phyloP scores from a whole-genome alignment of 345 rosid species.

The Arabis alpina region DNA sequence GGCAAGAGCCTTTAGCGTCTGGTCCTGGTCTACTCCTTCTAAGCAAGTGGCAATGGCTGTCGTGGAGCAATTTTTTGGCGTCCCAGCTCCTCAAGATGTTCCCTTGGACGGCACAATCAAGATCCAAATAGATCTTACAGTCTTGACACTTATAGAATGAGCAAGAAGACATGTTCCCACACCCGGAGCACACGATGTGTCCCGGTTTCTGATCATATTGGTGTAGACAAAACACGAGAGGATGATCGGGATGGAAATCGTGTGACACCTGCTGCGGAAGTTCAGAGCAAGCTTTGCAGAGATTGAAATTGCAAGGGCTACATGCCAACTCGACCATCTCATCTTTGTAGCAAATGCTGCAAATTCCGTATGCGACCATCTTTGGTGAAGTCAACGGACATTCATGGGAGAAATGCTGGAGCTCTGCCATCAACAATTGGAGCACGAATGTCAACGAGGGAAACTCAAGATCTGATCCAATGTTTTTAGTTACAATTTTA shows the following conservation, averaged over 20 bases:
- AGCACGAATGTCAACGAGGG: too few relatives aligned
- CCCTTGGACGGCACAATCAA: too few relatives aligned
- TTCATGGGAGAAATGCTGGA: constrained; percentile 2
- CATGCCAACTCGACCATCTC: not conserved
- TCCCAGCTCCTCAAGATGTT: too few relatives aligned
- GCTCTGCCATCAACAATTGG: constrained; percentile 13
- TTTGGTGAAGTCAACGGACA: not conserved
- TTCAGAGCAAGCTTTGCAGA: constrained; percentile 6
- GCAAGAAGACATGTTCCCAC: constrained; percentile 1
- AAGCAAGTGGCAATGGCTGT: constrained; percentile 6
- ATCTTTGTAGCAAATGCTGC: constrained; percentile 20
- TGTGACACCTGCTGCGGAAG: not conserved
- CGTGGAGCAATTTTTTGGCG: not conserved
- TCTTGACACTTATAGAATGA: constrained; percentile 22
- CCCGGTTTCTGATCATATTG: not conserved
- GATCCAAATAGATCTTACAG: constrained; percentile 30
- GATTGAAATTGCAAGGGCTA: not conserved
- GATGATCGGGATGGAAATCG: constrained; percentile 7
- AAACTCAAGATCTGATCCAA: too few relatives aligned
- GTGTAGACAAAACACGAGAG: not conserved
- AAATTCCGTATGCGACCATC: not conserved
- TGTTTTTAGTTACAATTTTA: too few relatives aligned
- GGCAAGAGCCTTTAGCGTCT: not conserved
- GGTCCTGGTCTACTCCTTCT: not conserved
- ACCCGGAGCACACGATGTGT: constrained; percentile 1